Base-by-base conservation (phyloP, 495 filamentous ascomycete species). In the Poronia punctata region DNA sequence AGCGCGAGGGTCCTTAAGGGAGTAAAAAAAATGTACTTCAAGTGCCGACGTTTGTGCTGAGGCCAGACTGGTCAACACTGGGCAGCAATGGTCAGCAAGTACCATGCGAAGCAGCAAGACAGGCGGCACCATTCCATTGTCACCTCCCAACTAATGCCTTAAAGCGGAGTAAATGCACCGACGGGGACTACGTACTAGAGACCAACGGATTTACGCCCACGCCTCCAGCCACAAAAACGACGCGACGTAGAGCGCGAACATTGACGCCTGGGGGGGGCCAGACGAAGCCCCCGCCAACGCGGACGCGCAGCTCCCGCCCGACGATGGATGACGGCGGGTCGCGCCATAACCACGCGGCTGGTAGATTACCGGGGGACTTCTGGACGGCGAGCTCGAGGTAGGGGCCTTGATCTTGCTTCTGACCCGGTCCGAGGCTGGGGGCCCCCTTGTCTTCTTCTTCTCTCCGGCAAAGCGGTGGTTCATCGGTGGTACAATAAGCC, bases 331-430 rank as follows among this genome's bases (percentile, higher is more conserved):
- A 30, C 3, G 57, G 45, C 0, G 66, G 61, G 40, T 50, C 43
- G 28, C 66, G 70, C 82, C 83, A 90, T 11, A 94, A 71, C 79
- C 80, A 93, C 8, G 79, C 78, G 3, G 86, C 86, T 2, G 84
- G 68, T 2, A 82, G 80, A 43, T 83, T 88, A 3, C 62, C 50
- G 0, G 76, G 72, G 0, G 82, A 82, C 8, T 72, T 60, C 55
- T 83, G 83, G 7, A 92, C 70, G 0, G 85, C 84, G 1, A 92
- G 69, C 52, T 89, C 82, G n/a, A 93, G 54, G 48, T 75, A 83
- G 11, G 41, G 41, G 1, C 40, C 40, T 7, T 16, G 32, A 16
- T 16, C 31, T 7, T 5, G 3, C 12, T 1, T 7, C 5, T 1
- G 1, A 7, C 0, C 57, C n/a, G n/a, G n/a, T n/a, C n/a, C n/a